Evolutionary conservation across 495 filamentous ascomycete species (phyloP).

Genomic region (Daldinia grandis): DNA sequence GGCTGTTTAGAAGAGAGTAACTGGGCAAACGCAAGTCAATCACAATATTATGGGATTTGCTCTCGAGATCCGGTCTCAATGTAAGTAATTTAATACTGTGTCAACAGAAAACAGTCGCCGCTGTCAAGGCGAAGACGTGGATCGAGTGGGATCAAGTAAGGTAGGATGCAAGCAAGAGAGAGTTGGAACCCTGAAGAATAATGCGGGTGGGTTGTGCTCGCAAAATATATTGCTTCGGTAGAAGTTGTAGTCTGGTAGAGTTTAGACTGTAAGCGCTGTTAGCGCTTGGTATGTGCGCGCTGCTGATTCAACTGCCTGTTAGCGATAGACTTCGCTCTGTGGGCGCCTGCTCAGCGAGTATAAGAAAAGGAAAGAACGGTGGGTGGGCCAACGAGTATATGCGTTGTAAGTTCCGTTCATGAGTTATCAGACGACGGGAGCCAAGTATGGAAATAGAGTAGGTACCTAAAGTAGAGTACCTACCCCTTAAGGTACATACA

Average conservation of each 20-base stretch:
- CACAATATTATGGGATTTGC: neutral
- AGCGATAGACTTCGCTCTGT: neutral
- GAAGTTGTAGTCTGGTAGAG: neutral
- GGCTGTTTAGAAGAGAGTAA: neutral
- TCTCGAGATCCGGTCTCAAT: neutral
- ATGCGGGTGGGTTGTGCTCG: no score
- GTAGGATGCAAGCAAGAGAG: neutral
- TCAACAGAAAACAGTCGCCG: neutral
- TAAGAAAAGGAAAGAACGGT: neutral
- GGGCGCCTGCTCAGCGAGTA: neutral
- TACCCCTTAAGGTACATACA: no score
- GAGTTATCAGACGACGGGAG: neutral
- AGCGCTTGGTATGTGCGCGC: slow-evolving; percentile 23
- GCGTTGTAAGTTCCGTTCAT: neutral
- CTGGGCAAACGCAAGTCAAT: neutral
- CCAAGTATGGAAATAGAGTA: neutral
- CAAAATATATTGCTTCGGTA: neutral
- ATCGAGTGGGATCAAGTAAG: neutral
- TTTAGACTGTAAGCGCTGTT: slow-evolving; percentile 14
- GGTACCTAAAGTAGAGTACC: no score
- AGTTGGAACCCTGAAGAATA: neutral
- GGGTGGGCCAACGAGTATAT: neutral
- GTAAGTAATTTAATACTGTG: neutral
- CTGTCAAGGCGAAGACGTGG: no score
- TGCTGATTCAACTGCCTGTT: slow-evolving; percentile 6